Evolutionary conservation across 495 filamentous ascomycete genomes (phyloP), one percentile per base, ranked within the genome.

Genomic region (Penicillium paradoxum): DNA sequence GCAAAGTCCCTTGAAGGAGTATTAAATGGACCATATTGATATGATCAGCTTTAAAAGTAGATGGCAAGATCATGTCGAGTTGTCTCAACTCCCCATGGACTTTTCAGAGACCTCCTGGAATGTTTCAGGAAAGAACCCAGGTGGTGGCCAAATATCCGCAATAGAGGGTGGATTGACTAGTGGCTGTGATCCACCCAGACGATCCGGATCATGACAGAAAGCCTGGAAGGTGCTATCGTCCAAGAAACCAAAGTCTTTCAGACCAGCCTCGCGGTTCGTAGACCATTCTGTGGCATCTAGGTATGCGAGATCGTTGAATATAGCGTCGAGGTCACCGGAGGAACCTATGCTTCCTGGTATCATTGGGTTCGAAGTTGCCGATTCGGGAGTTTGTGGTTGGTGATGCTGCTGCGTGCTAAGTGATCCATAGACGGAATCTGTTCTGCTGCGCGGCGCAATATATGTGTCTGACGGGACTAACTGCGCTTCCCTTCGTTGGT

Each of bases 251-350:
- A 85, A 79, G 51, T 85, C 83, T 54, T 76, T 75, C 54, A 85
- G 66, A 1, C 71, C 72, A 33, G 77, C 76, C 51, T 81, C 73
- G 56, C 76, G 75, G 58, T 69, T 79, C 32, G 58, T 77, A 1
- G 77, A 71, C 71, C 77, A 77, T 54, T 83, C 80, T 7, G 76
- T 79, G 19, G 78, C 79, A 55, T 86, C 83, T 9, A 83, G 73
- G 43, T 80, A 77, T n/a, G 79, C 79, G 3, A 86, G 70, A 38
- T 86, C 82, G 58, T 83, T 79, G 58, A 84, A 76, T 30, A 84
- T 79, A 3, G 80, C 75, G 47, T 86, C 83, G 24, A 80, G 70
- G 39, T 82, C 79, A 18, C 53, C 55, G 14, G 49, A 30, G 15
- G 14, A 56, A 7, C 55, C 29, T n/a, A 49, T 34, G 17, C 51